A percentile compares a stretch with the other conserved stretches of the same genome.
Evolutionary conservation across 148 eudicot genomes (phyloP).

Genomic region (Rhododendron mucronatum): DNA sequence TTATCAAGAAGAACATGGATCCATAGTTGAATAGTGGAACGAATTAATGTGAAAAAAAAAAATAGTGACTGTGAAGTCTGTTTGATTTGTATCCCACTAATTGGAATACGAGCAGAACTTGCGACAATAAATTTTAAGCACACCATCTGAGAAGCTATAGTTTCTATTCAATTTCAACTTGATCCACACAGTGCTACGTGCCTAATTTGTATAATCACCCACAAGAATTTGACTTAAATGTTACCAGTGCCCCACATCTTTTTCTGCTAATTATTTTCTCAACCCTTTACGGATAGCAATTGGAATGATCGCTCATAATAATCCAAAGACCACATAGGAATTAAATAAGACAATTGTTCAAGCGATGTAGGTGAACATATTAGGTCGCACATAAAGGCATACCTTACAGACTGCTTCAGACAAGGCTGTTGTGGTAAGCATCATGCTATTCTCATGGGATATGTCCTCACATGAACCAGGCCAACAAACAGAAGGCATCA

Average conservation of each 20-base stretch:
- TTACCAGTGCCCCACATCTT: not conserved
- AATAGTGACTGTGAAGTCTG: not conserved
- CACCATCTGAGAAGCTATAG: not conserved
- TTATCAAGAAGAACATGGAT: not conserved
- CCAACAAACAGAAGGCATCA: slow-evolving; percentile 97
- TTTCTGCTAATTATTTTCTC: not conserved
- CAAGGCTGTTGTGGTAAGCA: slow-evolving; percentile 65
- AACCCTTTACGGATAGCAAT: not conserved
- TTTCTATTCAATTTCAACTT: not conserved
- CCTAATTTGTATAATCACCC: not conserved
- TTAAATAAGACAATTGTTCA: not conserved
- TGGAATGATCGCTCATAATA: not conserved
- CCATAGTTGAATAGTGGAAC: not conserved
- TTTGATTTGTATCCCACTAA: not conserved
- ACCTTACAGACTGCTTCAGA: slow-evolving; percentile 80
- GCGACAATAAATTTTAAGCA: not conserved
- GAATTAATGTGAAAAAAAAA: not conserved
- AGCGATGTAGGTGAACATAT: not conserved
- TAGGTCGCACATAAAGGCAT: not conserved
- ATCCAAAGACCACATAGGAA: not conserved
- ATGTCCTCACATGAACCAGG: slow-evolving; percentile 78
- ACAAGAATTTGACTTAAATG: not conserved
- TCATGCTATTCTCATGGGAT: slow-evolving; percentile 82
- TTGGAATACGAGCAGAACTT: not conserved
- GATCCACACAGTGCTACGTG: not conserved